These are phyloP conservation scores for Carpinus fangiana DNA, from an alignment of 306 rosid genomes.

Conservation along the genomic window DNA sequence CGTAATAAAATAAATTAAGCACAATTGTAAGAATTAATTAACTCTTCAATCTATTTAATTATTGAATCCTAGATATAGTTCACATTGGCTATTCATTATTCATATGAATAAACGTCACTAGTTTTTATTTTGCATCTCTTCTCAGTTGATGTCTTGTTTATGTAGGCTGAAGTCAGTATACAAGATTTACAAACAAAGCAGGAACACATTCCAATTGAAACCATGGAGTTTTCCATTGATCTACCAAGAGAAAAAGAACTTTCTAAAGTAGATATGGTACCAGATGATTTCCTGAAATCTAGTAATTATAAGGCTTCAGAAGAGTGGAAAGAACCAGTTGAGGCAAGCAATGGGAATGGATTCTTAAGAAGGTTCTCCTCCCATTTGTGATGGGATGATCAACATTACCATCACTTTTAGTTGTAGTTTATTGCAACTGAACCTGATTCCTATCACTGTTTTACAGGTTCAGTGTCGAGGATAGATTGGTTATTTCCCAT, in stretches of 20 bases:
- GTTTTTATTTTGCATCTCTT: background rate
- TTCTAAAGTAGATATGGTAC: conserved; percentile 39
- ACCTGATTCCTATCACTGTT: conserved; percentile 21
- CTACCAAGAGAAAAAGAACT: conserved; percentile 26
- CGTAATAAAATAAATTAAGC: background rate
- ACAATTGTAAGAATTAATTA: background rate
- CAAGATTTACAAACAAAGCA: conserved; percentile 41
- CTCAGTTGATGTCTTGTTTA: conserved; percentile 30
- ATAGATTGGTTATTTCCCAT: conserved; percentile 76
- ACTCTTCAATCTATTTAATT: background rate
- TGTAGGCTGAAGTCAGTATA: conserved; percentile 56
- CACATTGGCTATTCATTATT: background rate
- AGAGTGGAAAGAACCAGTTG: conserved; percentile 49
- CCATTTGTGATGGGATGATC: conserved; percentile 23
- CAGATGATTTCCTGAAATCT: conserved; percentile 36
- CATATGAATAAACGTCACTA: background rate
- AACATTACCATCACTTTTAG: conserved; percentile 23
- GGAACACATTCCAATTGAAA: conserved; percentile 38
- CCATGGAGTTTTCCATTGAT: conserved; percentile 24
- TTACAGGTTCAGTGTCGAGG: conserved; percentile 70
- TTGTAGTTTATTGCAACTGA: conserved; percentile 18
- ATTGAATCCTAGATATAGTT: background rate
- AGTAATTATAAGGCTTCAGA: conserved; percentile 36
- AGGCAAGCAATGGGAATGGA: conserved; percentile 44
- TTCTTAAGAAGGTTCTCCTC: conserved; percentile 72